Evolutionary conservation across 169 alveolate genomes (phyloP).

Genomic region (Eimeria brunetti): DNA sequence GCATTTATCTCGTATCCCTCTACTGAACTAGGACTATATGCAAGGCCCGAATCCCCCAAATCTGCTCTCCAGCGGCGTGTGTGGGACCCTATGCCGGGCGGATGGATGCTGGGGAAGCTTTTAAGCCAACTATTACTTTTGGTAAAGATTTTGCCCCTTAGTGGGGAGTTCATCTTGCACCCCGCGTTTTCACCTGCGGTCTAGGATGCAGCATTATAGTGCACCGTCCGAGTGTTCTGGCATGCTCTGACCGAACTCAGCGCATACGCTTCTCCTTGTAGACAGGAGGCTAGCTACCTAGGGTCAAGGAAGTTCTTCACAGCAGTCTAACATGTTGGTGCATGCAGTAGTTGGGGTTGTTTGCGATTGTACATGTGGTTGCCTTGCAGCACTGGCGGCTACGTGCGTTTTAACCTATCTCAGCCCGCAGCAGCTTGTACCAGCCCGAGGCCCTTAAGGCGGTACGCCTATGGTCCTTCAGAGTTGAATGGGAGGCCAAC

Average conservation of each 20-base stretch:
- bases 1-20: not conserved
- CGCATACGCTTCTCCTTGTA: not conserved
- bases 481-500: too few species aligned
- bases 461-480: not conserved
- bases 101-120: not conserved
- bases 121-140: not conserved
- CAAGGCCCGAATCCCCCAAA: not conserved
- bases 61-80: not conserved
- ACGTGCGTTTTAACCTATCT: too few species aligned
- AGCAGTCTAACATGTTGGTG: too few species aligned
- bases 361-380: not conserved
- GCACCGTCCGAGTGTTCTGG: not conserved
- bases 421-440: too few species aligned
- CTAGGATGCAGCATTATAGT: not conserved
- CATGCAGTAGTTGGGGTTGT: not conserved
- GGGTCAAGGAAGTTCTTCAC: not conserved
- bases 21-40: not conserved
- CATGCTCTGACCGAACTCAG: not conserved
- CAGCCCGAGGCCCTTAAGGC: too few species aligned
- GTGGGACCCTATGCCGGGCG: not conserved
- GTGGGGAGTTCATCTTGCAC: not conserved
- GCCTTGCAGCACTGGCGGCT: not conserved
- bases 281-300: not conserved
- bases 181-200: not conserved
- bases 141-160: not conserved